Conservation (phyloP, 805 yeast species). For the Zygoascus biomembranicola region DNA sequence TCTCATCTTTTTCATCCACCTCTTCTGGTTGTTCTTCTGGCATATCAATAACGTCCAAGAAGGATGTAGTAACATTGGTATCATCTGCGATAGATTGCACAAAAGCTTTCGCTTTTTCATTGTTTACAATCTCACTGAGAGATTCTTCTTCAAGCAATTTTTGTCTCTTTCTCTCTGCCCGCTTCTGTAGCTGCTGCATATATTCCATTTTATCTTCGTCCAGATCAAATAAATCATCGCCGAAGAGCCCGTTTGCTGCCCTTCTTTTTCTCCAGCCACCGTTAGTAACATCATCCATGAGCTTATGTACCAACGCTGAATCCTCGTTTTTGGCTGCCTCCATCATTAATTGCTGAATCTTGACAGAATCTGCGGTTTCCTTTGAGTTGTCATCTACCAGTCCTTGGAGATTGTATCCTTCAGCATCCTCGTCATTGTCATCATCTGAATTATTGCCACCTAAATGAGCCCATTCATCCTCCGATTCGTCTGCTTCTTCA, state of each 20-base stretch:
- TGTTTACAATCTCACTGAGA: conserved; percentile 16
- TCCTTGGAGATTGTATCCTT: conserved; percentile 14
- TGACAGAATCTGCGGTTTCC: conserved; percentile 10
- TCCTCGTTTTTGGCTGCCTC: conserved; percentile 17
- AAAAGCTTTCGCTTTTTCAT: conserved; percentile 19
- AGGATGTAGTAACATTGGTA: not conserved
- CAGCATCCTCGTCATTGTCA: conserved; percentile 12
- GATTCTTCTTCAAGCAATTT: conserved; percentile 16
- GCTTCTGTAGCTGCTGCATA: conserved; percentile 7
- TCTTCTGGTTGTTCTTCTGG: not conserved
- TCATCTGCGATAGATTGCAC: conserved; percentile 18
- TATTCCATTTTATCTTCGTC: conserved; percentile 14
- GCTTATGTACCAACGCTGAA: conserved; percentile 15
- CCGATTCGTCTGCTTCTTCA: conserved; percentile 23
- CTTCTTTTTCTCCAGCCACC: conserved; percentile 19
- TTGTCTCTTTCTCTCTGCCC: conserved; percentile 15
- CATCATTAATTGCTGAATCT: conserved; percentile 14
- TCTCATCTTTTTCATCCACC: not conserved
- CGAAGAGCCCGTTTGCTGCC: conserved; percentile 4
- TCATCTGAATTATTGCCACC: conserved; percentile 21
- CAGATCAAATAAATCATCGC: conserved; percentile 12
- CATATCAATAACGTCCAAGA: conserved; percentile 5
- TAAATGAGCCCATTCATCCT: conserved; percentile 25
- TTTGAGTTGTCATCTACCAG: conserved; percentile 18
- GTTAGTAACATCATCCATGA: conserved; percentile 20